Evolutionary conservation across 305 asterid species (phyloP).

Genomic region (Lippia alba): DNA sequence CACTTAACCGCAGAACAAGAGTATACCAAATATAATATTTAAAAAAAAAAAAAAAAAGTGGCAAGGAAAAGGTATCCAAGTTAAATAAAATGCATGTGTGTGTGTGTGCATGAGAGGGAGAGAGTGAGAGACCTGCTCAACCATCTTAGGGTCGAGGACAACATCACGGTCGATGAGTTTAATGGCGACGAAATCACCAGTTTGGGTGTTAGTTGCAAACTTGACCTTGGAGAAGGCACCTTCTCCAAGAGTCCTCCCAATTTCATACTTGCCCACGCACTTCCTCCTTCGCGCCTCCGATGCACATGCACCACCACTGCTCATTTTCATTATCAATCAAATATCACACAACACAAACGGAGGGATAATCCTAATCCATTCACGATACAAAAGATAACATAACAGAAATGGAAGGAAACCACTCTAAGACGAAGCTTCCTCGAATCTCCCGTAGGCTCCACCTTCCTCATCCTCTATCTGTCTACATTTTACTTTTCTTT

Average conservation of each 20-base stretch:
- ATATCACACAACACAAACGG: not conserved
- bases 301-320: not conserved
- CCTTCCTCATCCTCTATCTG: too few relatives aligned
- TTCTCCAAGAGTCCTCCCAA: slow-evolving; percentile 79
- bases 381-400: too few relatives aligned
- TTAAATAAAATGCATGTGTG: not conserved
- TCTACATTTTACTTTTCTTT: too few relatives aligned
- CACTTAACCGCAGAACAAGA: too few relatives aligned
- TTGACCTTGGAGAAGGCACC: slow-evolving; percentile 87
- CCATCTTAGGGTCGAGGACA: slow-evolving; percentile 70
- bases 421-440: not conserved
- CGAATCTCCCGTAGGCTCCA: not conserved
- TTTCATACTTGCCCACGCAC: slow-evolving; percentile 74
- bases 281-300: slow-evolving; percentile 41
- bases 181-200: slow-evolving; percentile 70
- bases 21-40: too few relatives aligned
- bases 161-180: slow-evolving; percentile 74
- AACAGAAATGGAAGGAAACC: too few relatives aligned
- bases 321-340: slow-evolving; percentile 35
- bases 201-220: slow-evolving; percentile 54
- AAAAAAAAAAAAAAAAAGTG: too few relatives aligned
- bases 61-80: too few relatives aligned
- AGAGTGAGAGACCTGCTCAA: slow-evolving; percentile 60
- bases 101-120: not conserved
- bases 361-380: too few relatives aligned